Percentiles rank a stretch among this genome's conserved stretches.
These are phyloP conservation scores for Piper longum DNA, from an alignment of 164 flowering plant species.

Conservation along the genomic window DNA sequence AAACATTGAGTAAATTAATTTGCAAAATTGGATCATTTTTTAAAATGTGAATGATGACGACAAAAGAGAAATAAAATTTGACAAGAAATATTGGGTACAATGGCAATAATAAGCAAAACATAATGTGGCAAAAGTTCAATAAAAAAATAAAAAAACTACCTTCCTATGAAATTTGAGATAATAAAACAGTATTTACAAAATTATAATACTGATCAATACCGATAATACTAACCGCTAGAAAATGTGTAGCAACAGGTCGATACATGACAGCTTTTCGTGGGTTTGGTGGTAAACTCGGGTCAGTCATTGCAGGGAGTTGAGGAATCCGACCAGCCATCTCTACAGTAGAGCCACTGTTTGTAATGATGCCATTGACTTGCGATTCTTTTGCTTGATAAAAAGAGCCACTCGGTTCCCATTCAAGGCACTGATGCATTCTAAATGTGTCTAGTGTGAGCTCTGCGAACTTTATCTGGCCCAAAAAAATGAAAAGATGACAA, in stretches of 20 bases:
- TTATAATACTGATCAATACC: neutral
- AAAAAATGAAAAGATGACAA: neutral
- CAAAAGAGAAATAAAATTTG: too few species aligned
- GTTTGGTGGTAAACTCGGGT: conserved; percentile 69
- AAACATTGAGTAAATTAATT: too few species aligned
- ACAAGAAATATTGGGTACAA: too few species aligned
- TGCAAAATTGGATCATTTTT: too few species aligned
- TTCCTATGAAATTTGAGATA: neutral
- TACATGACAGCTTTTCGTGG: conserved; percentile 72
- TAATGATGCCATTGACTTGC: conserved; percentile 12
- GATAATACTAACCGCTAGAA: conserved; percentile 58
- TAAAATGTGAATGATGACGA: too few species aligned
- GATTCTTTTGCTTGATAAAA: conserved; percentile 37
- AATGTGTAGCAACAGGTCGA: conserved; percentile 62
- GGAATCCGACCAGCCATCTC: conserved; percentile 26
- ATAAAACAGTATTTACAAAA: neutral
- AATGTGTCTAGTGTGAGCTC: conserved; percentile 76
- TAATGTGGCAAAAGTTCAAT: neutral
- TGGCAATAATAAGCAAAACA: too few species aligned
- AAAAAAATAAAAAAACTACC: neutral
- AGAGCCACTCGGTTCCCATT: conserved; percentile 95
- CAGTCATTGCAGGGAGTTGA: conserved; percentile 43
- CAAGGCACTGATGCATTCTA: conserved; percentile 86
- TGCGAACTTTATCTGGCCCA: conserved; percentile 68
- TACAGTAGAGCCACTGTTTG: conserved; percentile 37